Conservation (phyloP, 495 filamentous ascomycete genomes). For the Halenospora varia region DNA sequence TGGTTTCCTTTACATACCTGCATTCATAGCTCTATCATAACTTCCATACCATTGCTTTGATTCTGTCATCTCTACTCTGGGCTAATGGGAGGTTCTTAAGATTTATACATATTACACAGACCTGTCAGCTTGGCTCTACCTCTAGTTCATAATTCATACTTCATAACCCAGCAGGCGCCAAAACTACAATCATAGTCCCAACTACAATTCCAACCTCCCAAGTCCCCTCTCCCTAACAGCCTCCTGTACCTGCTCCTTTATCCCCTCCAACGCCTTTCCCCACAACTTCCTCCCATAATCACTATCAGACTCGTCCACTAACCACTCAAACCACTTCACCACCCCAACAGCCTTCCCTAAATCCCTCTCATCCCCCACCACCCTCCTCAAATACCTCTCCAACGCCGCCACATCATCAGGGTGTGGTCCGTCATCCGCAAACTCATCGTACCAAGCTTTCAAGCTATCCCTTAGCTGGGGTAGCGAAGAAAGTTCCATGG, state of each 20-base stretch:
- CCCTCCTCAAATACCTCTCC: constrained; percentile 59
- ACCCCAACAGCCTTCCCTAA: constrained; percentile 68
- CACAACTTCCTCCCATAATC: constrained; percentile 30
- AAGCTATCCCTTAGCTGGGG: constrained; percentile 60
- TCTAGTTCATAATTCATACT: too few species aligned
- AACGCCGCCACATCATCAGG: constrained; percentile 70
- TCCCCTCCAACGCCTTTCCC: constrained; percentile 43
- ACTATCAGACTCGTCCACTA: constrained; percentile 51
- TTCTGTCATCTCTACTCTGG: too few species aligned
- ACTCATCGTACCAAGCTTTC: constrained; percentile 62
- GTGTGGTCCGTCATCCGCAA: constrained; percentile 67
- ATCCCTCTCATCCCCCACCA: constrained; percentile 69
- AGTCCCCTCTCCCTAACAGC: constrained; percentile 62
- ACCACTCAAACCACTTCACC: constrained; percentile 67
- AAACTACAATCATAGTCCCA: too few species aligned
- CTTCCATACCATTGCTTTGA: too few species aligned
- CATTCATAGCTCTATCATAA: too few species aligned
- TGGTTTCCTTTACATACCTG: too few species aligned
- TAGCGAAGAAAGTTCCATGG: constrained; percentile 47
- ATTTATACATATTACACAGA: too few species aligned
- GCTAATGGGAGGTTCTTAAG: too few species aligned
- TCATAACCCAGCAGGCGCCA: too few species aligned
- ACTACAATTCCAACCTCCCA: constrained; percentile 46
- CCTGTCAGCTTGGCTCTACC: too few species aligned
- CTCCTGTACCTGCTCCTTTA: constrained; percentile 56